Conservation (phyloP, 208 protist species). For the Naegleria fowleri region DNA sequence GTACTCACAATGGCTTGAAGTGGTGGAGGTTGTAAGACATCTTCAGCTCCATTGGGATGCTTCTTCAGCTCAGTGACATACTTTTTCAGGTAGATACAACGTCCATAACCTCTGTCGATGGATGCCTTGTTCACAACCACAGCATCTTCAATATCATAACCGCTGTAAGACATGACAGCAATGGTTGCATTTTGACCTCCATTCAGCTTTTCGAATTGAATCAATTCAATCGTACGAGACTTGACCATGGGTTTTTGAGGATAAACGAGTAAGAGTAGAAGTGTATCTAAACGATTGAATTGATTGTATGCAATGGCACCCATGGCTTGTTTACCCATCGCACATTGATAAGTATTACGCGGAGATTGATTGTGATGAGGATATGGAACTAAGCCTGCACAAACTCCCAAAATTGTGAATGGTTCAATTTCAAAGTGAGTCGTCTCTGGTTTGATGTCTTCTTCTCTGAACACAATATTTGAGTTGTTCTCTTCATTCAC, state of each 20-base stretch:
- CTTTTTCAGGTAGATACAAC: constrained; percentile 78
- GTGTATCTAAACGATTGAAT: constrained; percentile 93
- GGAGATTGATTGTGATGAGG: constrained; percentile 99
- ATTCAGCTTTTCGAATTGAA: constrained; percentile 90
- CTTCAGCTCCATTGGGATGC: constrained; percentile 48
- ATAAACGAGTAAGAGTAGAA: constrained; percentile 84
- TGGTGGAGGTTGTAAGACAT: constrained; percentile 6
- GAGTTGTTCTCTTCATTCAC: constrained; percentile 98
- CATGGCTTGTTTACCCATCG: constrained; percentile 99
- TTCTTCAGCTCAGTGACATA: constrained; percentile 47
- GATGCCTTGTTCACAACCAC: constrained; percentile 93
- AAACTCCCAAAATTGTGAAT: constrained; percentile 69
- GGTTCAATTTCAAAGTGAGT: constrained; percentile 86
- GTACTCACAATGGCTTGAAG: too few relatives aligned
- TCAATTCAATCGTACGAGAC: constrained; percentile 91
- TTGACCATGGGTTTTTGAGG: constrained; percentile 78
- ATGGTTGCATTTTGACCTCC: constrained; percentile 99
- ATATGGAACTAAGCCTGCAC: constrained; percentile 96
- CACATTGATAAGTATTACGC: constrained; percentile 99
- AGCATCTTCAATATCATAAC: constrained; percentile 99
- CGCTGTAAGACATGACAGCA: constrained; percentile 98
- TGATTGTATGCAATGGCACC: constrained; percentile 89
- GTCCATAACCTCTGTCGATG: constrained; percentile 93
- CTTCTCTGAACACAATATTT: constrained; percentile 85
- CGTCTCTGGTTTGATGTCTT: constrained; percentile 68